These are phyloP conservation scores for Pichia sp. DNA, from an alignment of 1,139 yeast genomes.

Conservation along the genomic window DNA sequence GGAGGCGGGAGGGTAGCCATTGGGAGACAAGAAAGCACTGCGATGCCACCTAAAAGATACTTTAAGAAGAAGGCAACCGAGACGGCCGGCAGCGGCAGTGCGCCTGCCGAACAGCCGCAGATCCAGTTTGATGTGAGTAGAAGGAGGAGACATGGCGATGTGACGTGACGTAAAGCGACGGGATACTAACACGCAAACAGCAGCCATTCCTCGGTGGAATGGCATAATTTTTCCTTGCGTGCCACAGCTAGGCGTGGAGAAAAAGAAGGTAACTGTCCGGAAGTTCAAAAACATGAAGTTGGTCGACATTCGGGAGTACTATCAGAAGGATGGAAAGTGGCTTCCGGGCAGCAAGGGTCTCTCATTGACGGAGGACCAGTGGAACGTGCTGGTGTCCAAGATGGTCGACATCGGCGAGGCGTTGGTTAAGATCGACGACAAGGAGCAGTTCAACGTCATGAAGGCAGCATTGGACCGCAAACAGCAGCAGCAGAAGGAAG, in stretches of 20 bases:
- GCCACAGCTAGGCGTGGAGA: conserved; percentile 49
- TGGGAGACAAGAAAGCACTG: neutral
- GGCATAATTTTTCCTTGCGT: neutral
- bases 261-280: conserved; percentile 68
- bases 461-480: conserved; percentile 7
- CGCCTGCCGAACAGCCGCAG: conserved; percentile 12
- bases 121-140: conserved; percentile 18
- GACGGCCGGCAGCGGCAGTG: neutral
- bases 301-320: conserved; percentile 80
- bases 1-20: conserved; percentile 16
- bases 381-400: conserved; percentile 52
- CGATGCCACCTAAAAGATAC: conserved; percentile 17
- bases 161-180: neutral
- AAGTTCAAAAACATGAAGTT: conserved; percentile 60
- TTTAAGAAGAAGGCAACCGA: conserved; percentile 9
- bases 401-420: conserved; percentile 60
- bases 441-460: conserved; percentile 15
- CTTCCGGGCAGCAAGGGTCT: conserved; percentile 86
- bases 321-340: conserved; percentile 56
- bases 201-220: no score
- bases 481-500: conserved; percentile 31
- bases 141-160: neutral
- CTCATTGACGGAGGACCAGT: conserved; percentile 66
- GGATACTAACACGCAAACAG: conserved; percentile 1
- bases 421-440: conserved; percentile 44